Base-by-base conservation (phyloP, 2,329 filamentous ascomycete species). In the Fulvia fulva region DNA sequence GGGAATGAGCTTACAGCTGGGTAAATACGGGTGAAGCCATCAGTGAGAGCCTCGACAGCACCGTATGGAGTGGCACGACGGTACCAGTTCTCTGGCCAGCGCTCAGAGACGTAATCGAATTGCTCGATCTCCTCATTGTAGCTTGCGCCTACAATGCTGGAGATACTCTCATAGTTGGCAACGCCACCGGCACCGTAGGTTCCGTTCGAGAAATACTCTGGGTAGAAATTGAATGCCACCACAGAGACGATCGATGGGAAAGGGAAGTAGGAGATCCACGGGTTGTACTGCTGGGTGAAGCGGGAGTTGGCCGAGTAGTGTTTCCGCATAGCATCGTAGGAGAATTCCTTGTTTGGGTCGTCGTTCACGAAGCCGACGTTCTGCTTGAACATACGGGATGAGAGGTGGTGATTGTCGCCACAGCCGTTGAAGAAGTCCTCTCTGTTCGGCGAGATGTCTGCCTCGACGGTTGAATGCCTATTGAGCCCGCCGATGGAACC, bases 171-270 rank as follows among this genome's bases (percentile, higher is more conserved):
- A 63, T 70, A 70, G 62, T 69, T 75, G 41, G 73, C 63, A 25
- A 74, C 69, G 60, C 74, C 73, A 16, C 71, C 72, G 1, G 62
- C 62, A 19, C 68, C 71, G 57, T 72, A 73, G 14, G 72, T 75
- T 21, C 71, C 70, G 61, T 74, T 74, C 30, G 68, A 70, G 72
- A 70, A 71, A 59, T 68, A 70, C 5, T 67, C 59, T 1, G 68
- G 66, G 60, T 70, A 69, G 60, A 71, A 70, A 28, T 65, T 64
- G 60, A 66, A 70, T 1, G 67, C 68, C 16, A 62, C 69, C 2
- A 69, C 56, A 6, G 59, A 60, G 55, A 70, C 68, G 47, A 71
- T 71, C 12, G 63, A 65, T 41, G 68, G 70, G 65, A 72, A 71
- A 6, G 69, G 67, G 58, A 71, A 71, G 59, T 67, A 70, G 61